These are phyloP conservation scores for Moelleriella libera DNA, from an alignment of 2,329 filamentous ascomycete genomes.

Conservation along the genomic window DNA sequence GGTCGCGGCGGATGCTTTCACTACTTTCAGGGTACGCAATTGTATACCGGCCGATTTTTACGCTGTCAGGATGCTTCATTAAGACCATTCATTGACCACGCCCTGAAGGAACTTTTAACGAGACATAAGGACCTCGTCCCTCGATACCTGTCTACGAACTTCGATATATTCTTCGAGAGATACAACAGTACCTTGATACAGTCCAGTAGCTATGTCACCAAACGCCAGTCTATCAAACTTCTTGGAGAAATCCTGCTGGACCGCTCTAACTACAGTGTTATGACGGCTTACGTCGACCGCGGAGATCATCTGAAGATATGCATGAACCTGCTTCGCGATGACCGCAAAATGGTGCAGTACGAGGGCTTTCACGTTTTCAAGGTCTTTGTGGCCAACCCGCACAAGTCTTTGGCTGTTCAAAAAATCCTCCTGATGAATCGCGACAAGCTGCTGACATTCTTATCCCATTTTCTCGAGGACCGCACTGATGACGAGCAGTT, in stretches of 20 bases:
- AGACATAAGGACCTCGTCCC: slow-evolving; percentile 87
- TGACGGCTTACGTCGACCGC: slow-evolving; percentile 92
- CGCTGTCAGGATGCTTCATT: not conserved
- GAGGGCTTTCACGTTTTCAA: slow-evolving; percentile 99
- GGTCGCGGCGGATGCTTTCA: slow-evolving; percentile 93
- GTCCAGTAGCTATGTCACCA: slow-evolving; percentile 93
- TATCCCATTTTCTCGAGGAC: slow-evolving; percentile 86
- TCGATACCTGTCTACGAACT: slow-evolving; percentile 77
- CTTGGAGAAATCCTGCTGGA: slow-evolving; percentile 90
- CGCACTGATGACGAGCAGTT: slow-evolving; percentile 97
- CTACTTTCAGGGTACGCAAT: slow-evolving; percentile 70
- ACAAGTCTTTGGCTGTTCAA: slow-evolving; percentile 93
- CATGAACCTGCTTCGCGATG: slow-evolving; percentile 93
- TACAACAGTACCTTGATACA: slow-evolving; percentile 84
- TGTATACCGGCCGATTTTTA: not conserved
- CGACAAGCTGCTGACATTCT: slow-evolving; percentile 75
- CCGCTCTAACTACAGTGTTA: slow-evolving; percentile 91
- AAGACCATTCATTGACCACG: not conserved
- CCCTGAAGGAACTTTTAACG: slow-evolving; percentile 68
- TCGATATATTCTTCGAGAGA: slow-evolving; percentile 80
- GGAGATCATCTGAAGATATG: slow-evolving; percentile 95
- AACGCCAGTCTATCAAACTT: slow-evolving; percentile 94
- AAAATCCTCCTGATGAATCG: slow-evolving; percentile 94
- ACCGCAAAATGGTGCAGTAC: slow-evolving; percentile 98
- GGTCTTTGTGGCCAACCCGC: slow-evolving; percentile 96